Base-by-base conservation (phyloP, 495 filamentous ascomycete genomes). In the Penicillium ucsense region DNA sequence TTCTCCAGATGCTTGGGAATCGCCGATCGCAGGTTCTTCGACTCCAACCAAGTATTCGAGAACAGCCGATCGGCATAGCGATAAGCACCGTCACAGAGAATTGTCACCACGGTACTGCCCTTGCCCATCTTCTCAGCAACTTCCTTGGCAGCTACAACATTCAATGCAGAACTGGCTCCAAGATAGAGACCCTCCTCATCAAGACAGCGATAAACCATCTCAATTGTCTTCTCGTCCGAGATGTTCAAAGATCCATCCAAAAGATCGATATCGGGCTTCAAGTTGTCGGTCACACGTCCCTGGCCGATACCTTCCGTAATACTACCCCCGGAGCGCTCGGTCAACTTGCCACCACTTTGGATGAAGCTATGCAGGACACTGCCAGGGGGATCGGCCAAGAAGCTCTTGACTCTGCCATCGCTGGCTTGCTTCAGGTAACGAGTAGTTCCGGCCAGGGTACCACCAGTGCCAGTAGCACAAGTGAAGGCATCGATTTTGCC, bases 261-360 rank as follows among this genome's bases (percentile, higher is more conserved):
- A 29, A 94, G 72, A 38, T 78, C 84, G 46, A 98, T 74, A 59
- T 98, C 94, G 11, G 81, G 86, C 66, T 80, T 69, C 43, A 98
- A 70, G 65, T 98, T 98, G 52, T 94, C 89, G 35, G 92, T 98
- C 10, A 98, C 76, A n/a, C 92, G 84, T 6, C 92, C 92, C 71
- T 98, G 92, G 3, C 92, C 92, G 59, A 98, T 98, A 2, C 92
- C 92, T 70, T 98, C 92, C 3, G 92, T 98, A 65, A 98, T 97
- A 62, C 84, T 89, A 46, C 86, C 81, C 33, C 92, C 92, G 4
- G 73, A 71, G n/a, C 94, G 80, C 59, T 95, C 90, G 9, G 64
- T 69, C 51, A 95, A 69, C 58, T 84, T 84, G 5, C 90, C 92
- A 12, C 89, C 89, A 7, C 85, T 89, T 49, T 77, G 73, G 55